Evolutionary conservation across 2,329 filamentous ascomycete species (phyloP).

Genomic region (Fusarium dlaminii): DNA sequence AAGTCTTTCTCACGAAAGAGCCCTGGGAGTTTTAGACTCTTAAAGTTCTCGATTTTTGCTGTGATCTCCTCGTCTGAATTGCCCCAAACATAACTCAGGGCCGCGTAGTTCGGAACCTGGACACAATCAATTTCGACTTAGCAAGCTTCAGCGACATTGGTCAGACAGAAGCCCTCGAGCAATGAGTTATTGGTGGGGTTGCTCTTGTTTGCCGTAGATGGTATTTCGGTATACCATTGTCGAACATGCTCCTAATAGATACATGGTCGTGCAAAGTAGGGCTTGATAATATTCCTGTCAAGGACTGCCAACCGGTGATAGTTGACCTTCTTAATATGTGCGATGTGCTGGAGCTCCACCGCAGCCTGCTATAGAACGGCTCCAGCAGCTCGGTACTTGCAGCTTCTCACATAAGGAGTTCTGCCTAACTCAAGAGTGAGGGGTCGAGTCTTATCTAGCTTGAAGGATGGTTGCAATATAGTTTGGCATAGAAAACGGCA

Average conservation of each 20-base stretch:
- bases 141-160: neutral
- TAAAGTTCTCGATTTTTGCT: neutral
- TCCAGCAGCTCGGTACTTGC: neutral
- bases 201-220: neutral
- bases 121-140: neutral
- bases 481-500: neutral
- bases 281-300: neutral
- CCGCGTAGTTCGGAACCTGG: neutral
- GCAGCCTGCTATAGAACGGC: neutral
- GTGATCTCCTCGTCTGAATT: neutral
- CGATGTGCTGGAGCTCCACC: neutral
- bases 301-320: neutral
- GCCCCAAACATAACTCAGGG: neutral
- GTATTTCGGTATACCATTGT: neutral
- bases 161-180: no score
- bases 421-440: neutral
- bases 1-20: neutral
- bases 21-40: neutral
- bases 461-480: neutral
- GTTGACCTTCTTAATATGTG: neutral
- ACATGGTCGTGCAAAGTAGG: neutral
- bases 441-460: neutral
- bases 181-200: neutral
- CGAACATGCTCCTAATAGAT: neutral
- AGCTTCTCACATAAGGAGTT: neutral